phyloP scores from a whole-genome alignment of 2,329 filamentous ascomycete species.

The Laburnicola sp. region DNA sequence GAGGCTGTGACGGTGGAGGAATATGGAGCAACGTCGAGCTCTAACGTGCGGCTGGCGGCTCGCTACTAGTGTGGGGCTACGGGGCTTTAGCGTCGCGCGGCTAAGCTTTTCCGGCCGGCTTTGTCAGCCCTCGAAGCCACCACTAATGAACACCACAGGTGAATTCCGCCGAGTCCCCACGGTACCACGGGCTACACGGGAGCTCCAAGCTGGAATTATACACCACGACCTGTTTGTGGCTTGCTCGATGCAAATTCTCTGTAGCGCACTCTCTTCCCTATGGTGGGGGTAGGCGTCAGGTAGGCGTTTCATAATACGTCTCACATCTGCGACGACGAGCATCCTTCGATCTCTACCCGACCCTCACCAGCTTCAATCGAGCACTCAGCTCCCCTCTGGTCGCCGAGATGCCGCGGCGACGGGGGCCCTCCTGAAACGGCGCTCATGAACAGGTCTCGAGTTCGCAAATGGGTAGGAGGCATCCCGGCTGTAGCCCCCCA shows the following conservation, averaged over 20 bases:
- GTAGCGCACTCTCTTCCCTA: background rate
- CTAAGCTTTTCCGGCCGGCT: slow-evolving; percentile 2
- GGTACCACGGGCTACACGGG: background rate
- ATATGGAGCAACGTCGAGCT: slow-evolving; percentile 3
- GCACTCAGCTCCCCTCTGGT: slow-evolving; percentile 7
- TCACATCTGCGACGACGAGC: slow-evolving; percentile 9
- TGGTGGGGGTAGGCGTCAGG: background rate
- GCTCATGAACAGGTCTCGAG: slow-evolving; percentile 22
- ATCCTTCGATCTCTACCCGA: slow-evolving; percentile 12
- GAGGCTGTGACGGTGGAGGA: slow-evolving; percentile 4
- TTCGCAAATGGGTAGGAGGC: slow-evolving; percentile 24
- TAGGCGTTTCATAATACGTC: slow-evolving; percentile 5
- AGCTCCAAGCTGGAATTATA: background rate
- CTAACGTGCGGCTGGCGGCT: slow-evolving; percentile 1
- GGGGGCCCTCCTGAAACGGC: slow-evolving; percentile 25
- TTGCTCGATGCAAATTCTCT: background rate
- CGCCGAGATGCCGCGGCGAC: slow-evolving; percentile 12
- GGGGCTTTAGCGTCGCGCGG: background rate
- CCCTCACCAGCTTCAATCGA: slow-evolving; percentile 13
- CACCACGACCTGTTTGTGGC: background rate
- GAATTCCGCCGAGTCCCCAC: too few relatives aligned
- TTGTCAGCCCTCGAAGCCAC: too few relatives aligned
- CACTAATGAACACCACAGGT: too few relatives aligned
- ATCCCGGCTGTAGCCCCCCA: slow-evolving; percentile 20
- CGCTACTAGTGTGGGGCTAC: background rate